Base-by-base conservation (phyloP, 2,329 filamentous ascomycete species). In the Colletotrichum sp. region DNA sequence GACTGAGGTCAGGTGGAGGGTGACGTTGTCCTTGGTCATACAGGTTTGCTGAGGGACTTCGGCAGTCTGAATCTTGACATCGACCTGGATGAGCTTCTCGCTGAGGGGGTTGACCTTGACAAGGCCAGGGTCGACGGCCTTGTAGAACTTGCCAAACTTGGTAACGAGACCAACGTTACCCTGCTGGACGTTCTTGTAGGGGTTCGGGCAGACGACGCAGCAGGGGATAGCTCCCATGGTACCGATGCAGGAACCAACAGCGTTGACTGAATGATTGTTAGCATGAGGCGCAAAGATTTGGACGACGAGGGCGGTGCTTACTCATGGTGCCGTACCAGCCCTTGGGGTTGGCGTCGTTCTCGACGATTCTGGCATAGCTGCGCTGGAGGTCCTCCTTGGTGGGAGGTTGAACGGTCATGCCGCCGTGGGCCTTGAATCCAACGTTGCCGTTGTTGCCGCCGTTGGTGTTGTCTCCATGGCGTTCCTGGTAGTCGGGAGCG, bases 1-100 rank as follows among this genome's bases (percentile, higher is more conserved):
- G 83, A 99, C 97, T 7, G 95, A 98, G 64, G 96, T 99, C 79
- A 99, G 90, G 81, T 96, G 93, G 57, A 99, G 90, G 61, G 95
- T 98, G 78, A 99, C 97, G 82, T 99, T 99, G 90, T 99, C 97
- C 88, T 99, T 99, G 85, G 97, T 99, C 96, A 99, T 99, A 90
- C 97, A 99, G 77, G 96, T 93, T 87, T 99, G 97, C 86, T 96
- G 93, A 21, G 96, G 96, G 28, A 99, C 97, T 89, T 99, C 90
- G 84, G 98, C 95, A 79, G 98, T 98, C 88, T 99, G 97, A 80
- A 99, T 98, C 92, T 99, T 99, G 87, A 99, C 97, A 85, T 99
- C 97, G 83, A 99, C 94, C 81, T 98, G 95, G 80, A 95, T 93
- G 57, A 99, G 90, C 74, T 90, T 92, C 89, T 99, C 97, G 81